Percentiles rank a stretch among this genome's conserved stretches.
phyloP scores from a whole-genome alignment of 768 basidiomycete species.

The Lentinula guzmanii region DNA sequence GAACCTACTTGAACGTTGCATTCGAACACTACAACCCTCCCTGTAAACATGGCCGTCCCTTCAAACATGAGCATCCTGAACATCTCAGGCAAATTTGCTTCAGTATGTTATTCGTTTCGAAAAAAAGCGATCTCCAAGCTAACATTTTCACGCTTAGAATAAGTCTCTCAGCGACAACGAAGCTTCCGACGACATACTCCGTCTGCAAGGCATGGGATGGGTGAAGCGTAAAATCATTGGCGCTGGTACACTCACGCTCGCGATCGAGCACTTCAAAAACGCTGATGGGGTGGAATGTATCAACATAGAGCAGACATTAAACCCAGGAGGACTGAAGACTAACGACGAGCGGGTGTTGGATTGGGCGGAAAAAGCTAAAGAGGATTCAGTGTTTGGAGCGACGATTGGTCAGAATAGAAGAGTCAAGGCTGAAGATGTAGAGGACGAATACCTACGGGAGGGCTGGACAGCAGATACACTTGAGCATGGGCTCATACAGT shows the following conservation, averaged over 20 bases:
- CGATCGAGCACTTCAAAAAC: slow-evolving; percentile 59
- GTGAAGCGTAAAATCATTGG: slow-evolving; percentile 57
- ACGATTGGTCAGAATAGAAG: slow-evolving; percentile 53
- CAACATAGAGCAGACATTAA: slow-evolving; percentile 46
- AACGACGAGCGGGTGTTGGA: slow-evolving; percentile 13
- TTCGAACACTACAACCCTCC: background rate
- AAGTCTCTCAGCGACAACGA: slow-evolving; percentile 51
- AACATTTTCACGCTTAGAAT: slow-evolving; percentile 37
- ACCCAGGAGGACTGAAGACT: background rate
- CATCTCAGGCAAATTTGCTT: slow-evolving; percentile 52
- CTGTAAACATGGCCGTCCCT: slow-evolving; percentile 56
- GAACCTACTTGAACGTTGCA: too few species aligned
- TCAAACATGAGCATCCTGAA: slow-evolving; percentile 50
- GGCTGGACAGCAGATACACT: slow-evolving; percentile 34
- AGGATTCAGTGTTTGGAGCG: slow-evolving; percentile 58
- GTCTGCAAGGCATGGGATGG: slow-evolving; percentile 71
- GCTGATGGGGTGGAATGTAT: slow-evolving; percentile 56
- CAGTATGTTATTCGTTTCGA: slow-evolving; percentile 35
- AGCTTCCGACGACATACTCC: slow-evolving; percentile 53
- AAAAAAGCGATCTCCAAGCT: background rate
- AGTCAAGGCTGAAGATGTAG: slow-evolving; percentile 35
- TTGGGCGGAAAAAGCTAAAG: slow-evolving; percentile 52
- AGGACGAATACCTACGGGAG: slow-evolving; percentile 35
- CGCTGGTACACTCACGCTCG: slow-evolving; percentile 51
- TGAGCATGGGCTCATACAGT: slow-evolving; percentile 38